A percentile compares a stretch with the other conserved stretches of the same genome.
Conservation (phyloP, 805 yeast genomes). For the Isabelozyma gotoi region DNA sequence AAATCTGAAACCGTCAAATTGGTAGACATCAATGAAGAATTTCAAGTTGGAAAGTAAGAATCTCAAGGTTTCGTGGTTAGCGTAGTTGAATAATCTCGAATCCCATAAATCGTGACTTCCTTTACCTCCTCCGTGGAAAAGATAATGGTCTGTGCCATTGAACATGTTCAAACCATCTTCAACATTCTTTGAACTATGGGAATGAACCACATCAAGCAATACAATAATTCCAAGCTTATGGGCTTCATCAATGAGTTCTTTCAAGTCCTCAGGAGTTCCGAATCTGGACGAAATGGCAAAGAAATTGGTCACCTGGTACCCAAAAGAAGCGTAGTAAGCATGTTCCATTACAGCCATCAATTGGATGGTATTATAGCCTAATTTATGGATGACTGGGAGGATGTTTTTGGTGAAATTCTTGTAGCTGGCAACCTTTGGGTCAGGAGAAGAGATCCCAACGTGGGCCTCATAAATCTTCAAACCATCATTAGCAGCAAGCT, state of each 20-base stretch:
- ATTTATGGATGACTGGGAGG: conserved; percentile 77
- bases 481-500: conserved; percentile 38
- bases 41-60: conserved; percentile 83
- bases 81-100: conserved; percentile 90
- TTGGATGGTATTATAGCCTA: conserved; percentile 92
- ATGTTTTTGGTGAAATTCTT: conserved; percentile 78
- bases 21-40: conserved; percentile 76
- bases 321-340: conserved; percentile 96
- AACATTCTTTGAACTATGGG: conserved; percentile 93
- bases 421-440: conserved; percentile 81
- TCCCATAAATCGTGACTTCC: conserved; percentile 95
- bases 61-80: conserved; percentile 86
- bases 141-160: conserved; percentile 94
- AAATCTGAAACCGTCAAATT: conserved; percentile 93
- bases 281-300: conserved; percentile 87
- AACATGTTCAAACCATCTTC: conserved; percentile 90
- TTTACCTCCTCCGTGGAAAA: conserved; percentile 87
- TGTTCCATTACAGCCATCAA: conserved; percentile 99
- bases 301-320: conserved; percentile 94
- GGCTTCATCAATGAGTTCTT: conserved; percentile 87
- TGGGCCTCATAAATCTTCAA: conserved; percentile 92
- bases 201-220: conserved; percentile 88
- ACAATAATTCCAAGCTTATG: conserved; percentile 87
- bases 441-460: conserved; percentile 90
- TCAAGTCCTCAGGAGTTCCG: conserved; percentile 94